Evolutionary conservation across 83 land plant genomes (phyloP).

Genomic region (Isoetes engelmannii): DNA sequence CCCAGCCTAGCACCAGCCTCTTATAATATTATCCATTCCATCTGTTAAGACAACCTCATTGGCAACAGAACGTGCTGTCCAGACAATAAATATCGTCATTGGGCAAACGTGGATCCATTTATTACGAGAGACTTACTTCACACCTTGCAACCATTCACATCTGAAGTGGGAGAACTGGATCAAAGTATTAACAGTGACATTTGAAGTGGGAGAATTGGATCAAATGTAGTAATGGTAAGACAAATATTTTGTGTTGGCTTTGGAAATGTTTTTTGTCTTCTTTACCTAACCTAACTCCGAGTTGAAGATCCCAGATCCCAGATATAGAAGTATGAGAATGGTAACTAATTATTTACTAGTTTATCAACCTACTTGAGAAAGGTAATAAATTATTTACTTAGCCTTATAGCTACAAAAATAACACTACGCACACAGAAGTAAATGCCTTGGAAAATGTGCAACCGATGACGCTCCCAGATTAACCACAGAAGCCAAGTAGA

Average conservation of each 20-base stretch:
- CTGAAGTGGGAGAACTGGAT: conserved; percentile 34
- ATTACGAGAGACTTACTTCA: conserved; percentile 28
- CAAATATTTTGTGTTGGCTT: conserved; percentile 29
- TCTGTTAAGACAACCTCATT: background rate
- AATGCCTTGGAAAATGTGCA: too few relatives aligned
- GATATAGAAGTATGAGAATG: too few relatives aligned
- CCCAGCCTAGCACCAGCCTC: conserved; percentile 62
- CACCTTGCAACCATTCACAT: conserved; percentile 44
- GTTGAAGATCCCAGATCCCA: too few relatives aligned
- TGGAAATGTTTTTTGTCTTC: too few relatives aligned
- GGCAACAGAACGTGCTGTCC: background rate
- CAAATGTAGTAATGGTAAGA: conserved; percentile 55
- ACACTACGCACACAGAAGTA: too few relatives aligned
- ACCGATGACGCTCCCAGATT: too few relatives aligned
- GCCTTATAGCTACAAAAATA: too few relatives aligned
- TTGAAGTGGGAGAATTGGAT: conserved; percentile 48
- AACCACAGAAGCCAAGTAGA: too few relatives aligned
- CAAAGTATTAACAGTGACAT: conserved; percentile 49
- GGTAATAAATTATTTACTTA: too few relatives aligned
- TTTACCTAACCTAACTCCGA: too few relatives aligned
- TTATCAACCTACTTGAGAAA: too few relatives aligned
- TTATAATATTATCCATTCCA: background rate
- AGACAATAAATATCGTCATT: background rate
- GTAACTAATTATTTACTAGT: too few relatives aligned
- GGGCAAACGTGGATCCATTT: background rate